Base-by-base conservation (phyloP, 352 stramenopile genomes). In the Saprolegnia diclina region DNA sequence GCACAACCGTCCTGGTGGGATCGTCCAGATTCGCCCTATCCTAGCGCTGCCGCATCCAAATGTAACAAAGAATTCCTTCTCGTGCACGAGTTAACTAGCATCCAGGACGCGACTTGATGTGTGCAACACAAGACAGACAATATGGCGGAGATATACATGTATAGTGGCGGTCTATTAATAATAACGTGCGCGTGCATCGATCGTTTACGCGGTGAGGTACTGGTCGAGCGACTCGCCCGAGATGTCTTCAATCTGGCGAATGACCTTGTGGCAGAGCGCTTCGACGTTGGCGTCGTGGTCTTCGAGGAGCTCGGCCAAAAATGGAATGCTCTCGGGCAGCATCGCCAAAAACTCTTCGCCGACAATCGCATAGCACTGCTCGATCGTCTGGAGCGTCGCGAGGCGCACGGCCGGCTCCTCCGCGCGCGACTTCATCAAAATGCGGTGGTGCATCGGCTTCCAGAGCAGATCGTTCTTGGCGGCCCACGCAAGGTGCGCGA, bases 211-310 rank as follows among this genome's bases (percentile, higher is more conserved):
- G 22, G 83, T 88, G 44, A 96, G 76, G 77, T 94, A 96, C 71
- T 95, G 85, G 73, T 95, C 84, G 57, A 96, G 80, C 54, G 81
- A 92, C 74, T 96, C 88, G 63, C 88, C 88, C 29, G 84, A 95
- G 65, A 95, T 92, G 46, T 94, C 86, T 66, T 96, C 88, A 71
- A 96, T 92, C 75, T 92, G 82, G 70, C 92, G 91, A 70, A 94
- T 94, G n/a, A 96, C 83, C 38, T 82, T 73, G 75, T 94, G 85
- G 75, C 84, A 92, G 72, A 87, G 88, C 68, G 76, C 77, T 73
- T 94, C 88, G 52, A 95, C 88, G 52, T 95, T 83, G 52, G 74
- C 67, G 71, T 95, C 84, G 67, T 82, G 90, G 73, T 95, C 87
- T 73, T 96, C 88, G 79, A 96, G 91, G 26, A 94, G 75, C 70